Percentiles rank a stretch among this genome's conserved stretches.
These are phyloP conservation scores for Monascus ruber DNA, from an alignment of 2,329 filamentous ascomycete species.

Conservation along the genomic window DNA sequence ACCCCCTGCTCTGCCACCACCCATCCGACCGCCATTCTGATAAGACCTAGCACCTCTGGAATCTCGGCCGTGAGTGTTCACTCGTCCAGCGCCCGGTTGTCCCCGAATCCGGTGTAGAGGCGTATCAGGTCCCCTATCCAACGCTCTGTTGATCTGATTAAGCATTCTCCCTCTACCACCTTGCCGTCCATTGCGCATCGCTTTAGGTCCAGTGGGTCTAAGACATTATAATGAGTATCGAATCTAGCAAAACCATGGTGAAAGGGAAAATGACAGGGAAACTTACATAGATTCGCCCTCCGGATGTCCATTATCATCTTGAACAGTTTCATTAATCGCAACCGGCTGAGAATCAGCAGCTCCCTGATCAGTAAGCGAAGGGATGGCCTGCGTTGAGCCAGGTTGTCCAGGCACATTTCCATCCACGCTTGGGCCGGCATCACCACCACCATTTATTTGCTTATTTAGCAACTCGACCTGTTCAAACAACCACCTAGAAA, in stretches of 20 bases:
- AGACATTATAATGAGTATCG: slow-evolving; percentile 26
- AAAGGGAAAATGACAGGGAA: not conserved
- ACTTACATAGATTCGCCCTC: not conserved
- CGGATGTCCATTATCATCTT: not conserved
- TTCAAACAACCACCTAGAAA: slow-evolving; percentile 87
- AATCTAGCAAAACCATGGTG: not conserved
- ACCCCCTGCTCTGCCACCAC: slow-evolving; percentile 34
- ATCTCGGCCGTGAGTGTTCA: slow-evolving; percentile 65
- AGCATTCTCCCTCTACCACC: slow-evolving; percentile 67
- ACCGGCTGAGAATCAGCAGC: slow-evolving; percentile 30
- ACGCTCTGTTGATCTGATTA: slow-evolving; percentile 69
- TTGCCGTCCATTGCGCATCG: slow-evolving; percentile 69
- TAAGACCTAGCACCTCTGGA: slow-evolving; percentile 59
- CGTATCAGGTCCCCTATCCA: slow-evolving; percentile 67
- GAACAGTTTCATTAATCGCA: not conserved
- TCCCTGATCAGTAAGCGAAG: slow-evolving; percentile 21
- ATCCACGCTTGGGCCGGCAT: slow-evolving; percentile 6
- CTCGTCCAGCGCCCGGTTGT: slow-evolving; percentile 61
- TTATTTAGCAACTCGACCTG: slow-evolving; percentile 60
- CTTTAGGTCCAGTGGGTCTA: slow-evolving; percentile 88
- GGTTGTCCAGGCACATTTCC: slow-evolving; percentile 13
- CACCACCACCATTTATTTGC: slow-evolving; percentile 45
- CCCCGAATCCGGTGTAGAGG: slow-evolving; percentile 69
- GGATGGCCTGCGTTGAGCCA: slow-evolving; percentile 16
- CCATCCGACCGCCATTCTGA: slow-evolving; percentile 32